Evolutionary conservation across 192 early-diverging fungal species (phyloP).

Genomic region (Coemansia guatemalensis): DNA sequence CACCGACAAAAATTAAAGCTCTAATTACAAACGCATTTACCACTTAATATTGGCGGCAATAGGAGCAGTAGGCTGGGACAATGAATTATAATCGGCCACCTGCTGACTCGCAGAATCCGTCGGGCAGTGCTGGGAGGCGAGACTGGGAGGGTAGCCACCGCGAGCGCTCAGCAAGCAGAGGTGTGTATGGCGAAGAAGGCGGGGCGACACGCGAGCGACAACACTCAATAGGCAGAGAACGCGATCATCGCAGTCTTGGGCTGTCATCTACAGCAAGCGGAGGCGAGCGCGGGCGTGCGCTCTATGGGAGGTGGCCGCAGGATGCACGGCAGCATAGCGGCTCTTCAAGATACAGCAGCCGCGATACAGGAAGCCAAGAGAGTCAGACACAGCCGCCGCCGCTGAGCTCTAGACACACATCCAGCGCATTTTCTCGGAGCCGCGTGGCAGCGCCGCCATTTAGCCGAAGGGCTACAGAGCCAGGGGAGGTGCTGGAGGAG

Average conservation of each 20-base stretch:
- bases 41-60: neutral
- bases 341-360: slow-evolving; percentile 14
- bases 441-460: slow-evolving; percentile 18
- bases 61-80: neutral
- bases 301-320: slow-evolving; percentile 14
- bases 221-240: slow-evolving; percentile 19
- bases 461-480: slow-evolving; percentile 27
- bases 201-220: slow-evolving; percentile 18
- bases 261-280: neutral
- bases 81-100: slow-evolving; percentile 38
- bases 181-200: neutral
- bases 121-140: slow-evolving; percentile 5
- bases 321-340: slow-evolving; percentile 9
- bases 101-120: slow-evolving; percentile 24
- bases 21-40: neutral
- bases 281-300: slow-evolving; percentile 16
- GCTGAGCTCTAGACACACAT: slow-evolving; percentile 16
- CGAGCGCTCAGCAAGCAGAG: slow-evolving; percentile 15
- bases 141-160: slow-evolving; percentile 22
- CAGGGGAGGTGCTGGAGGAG: slow-evolving; percentile 34
- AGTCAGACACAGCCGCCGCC: slow-evolving; percentile 17
- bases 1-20: neutral
- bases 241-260: slow-evolving; percentile 6
- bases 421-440: slow-evolving; percentile 8
- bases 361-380: slow-evolving; percentile 2